Base-by-base conservation (phyloP, 768 basidiomycete genomes). In the Lentinula detonsa region DNA sequence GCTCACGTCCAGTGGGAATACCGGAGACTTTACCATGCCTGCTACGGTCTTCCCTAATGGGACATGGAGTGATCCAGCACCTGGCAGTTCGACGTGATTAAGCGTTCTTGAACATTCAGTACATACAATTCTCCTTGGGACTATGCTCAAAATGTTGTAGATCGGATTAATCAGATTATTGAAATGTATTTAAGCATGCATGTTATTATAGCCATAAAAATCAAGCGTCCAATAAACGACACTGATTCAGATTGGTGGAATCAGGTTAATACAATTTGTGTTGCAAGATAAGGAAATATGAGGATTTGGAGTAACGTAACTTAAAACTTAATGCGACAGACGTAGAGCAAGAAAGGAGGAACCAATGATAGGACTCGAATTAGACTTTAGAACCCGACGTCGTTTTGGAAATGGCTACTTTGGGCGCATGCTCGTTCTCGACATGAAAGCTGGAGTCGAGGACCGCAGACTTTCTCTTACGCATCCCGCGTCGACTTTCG, bases 21-120 rank as follows among this genome's bases (percentile, higher is more conserved):
- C 81, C 10, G 91, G 90, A 15, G 91, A 93, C 72, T 95, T 89
- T 66, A 92, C 93, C 0, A 89, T 82, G 77, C 79, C 91, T 5
- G 91, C 89, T 6, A 85, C 81, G 3, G 73, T 90, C 56, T 88
- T 84, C 78, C 83, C 86, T 2, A 93, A 94, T 69, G 88, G 89
- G 55, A 91, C 90, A 15, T 94, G 90, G 90, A 78, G 85, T 46
- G 81, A 91, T 69, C 85, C 93, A 23, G 72, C 76, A 18, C 77
- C 84, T 10, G 93, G 92, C n/a, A 78, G 88, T 53, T 86, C 88
- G 31, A 56, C 55, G 39, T 56, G 40, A 56, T 43, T 4, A 37
- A 21, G 7, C 11, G 43, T 45, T 45, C 4, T 23, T 16, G 8
- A 23, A 9, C 50, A 51, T 51, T 51, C 4, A 56, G 31, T 33